phyloP scores from a whole-genome alignment of 768 basidiomycete species.

The Wakefieldia striispora region DNA sequence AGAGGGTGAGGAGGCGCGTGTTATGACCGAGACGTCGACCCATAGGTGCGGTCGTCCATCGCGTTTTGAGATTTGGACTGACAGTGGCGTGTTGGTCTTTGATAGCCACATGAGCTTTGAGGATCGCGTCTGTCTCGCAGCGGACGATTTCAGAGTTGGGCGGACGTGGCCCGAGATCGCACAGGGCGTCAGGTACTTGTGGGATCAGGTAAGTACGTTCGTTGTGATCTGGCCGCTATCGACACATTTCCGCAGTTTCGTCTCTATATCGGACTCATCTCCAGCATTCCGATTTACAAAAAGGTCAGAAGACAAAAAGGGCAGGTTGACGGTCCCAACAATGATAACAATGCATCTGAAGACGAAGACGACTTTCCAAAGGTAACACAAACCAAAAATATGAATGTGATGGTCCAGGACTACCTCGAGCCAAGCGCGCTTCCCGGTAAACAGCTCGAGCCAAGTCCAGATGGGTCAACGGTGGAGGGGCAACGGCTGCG shows the following conservation, averaged over 20 bases:
- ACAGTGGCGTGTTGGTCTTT: too few species aligned
- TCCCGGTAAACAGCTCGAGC: slow-evolving; percentile 31
- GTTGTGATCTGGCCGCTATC: background rate
- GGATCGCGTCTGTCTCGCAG: slow-evolving; percentile 26
- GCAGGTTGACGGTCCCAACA: slow-evolving; percentile 28
- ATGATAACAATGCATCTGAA: slow-evolving; percentile 31
- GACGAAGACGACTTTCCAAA: slow-evolving; percentile 25
- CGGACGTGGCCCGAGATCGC: slow-evolving; percentile 31
- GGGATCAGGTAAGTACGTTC: slow-evolving; percentile 27
- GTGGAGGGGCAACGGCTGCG: slow-evolving; percentile 31
- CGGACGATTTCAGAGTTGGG: slow-evolving; percentile 32
- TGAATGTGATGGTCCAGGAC: slow-evolving; percentile 27
- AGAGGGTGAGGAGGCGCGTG: slow-evolving; percentile 21
- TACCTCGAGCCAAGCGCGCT: slow-evolving; percentile 26
- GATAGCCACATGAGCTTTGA: slow-evolving; percentile 10
- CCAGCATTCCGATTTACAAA: slow-evolving; percentile 31
- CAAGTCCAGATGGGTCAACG: slow-evolving; percentile 9
- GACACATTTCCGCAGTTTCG: slow-evolving; percentile 25
- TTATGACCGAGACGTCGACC: slow-evolving; percentile 13
- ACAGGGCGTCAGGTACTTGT: slow-evolving; percentile 26
- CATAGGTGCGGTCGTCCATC: slow-evolving; percentile 31
- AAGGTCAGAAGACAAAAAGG: slow-evolving; percentile 23
- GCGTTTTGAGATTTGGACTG: background rate
- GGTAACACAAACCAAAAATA: slow-evolving; percentile 20
- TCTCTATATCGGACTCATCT: slow-evolving; percentile 29